Evolutionary conservation across 371 early-diverging fungal species (phyloP).

Genomic region (Mortierella sp.): DNA sequence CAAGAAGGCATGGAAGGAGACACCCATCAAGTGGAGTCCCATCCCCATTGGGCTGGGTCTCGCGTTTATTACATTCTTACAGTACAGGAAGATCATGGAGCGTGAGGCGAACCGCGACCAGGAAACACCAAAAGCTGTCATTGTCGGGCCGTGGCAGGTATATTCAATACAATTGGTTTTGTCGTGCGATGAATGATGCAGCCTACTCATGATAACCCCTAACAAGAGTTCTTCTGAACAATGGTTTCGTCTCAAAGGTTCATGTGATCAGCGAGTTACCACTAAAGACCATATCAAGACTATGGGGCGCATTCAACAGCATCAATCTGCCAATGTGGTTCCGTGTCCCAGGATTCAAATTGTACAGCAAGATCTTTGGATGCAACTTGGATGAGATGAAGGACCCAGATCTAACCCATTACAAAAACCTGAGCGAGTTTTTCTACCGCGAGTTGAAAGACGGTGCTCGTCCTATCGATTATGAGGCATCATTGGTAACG

Average conservation of each 20-base stretch:
- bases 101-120: constrained; percentile 41
- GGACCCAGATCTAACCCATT: constrained; percentile 79
- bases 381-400: constrained; percentile 95
- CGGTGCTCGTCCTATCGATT: constrained; percentile 79
- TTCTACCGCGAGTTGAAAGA: constrained; percentile 90
- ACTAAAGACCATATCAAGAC: constrained; percentile 85
- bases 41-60: constrained; percentile 86
- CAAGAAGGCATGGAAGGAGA: constrained; percentile 64
- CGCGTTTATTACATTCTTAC: constrained; percentile 75
- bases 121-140: constrained; percentile 56
- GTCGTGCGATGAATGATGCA: too few relatives aligned
- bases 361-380: constrained; percentile 88
- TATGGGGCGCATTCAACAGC: constrained; percentile 91
- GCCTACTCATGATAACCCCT: too few relatives aligned
- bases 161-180: constrained; percentile 4
- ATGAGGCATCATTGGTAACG: constrained; percentile 69
- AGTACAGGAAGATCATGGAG: constrained; percentile 62
- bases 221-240: too few relatives aligned
- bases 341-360: constrained; percentile 77
- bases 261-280: constrained; percentile 90
- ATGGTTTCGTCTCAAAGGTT: constrained; percentile 60
- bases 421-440: constrained; percentile 88
- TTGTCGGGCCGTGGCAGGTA: constrained; percentile 89
- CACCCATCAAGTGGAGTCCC: constrained; percentile 75
- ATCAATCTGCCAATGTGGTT: constrained; percentile 83